phyloP scores from a whole-genome alignment of 177 flowering plant species.

The Vitis hybrid region DNA sequence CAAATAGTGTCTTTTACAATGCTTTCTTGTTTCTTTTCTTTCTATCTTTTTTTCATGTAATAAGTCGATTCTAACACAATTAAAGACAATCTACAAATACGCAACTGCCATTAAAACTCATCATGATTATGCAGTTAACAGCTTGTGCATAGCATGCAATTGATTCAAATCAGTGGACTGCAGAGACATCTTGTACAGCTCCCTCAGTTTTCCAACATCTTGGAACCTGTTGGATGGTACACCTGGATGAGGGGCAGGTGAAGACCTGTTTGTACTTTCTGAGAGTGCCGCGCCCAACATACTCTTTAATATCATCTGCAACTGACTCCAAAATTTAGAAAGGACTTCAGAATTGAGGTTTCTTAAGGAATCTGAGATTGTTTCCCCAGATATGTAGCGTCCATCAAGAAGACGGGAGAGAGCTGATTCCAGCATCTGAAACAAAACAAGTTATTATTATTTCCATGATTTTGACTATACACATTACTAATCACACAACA shows the following conservation, averaged over 20 bases:
- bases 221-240: conserved; percentile 31
- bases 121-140: conserved; percentile 48
- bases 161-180: conserved; percentile 50
- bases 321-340: conserved; percentile 63
- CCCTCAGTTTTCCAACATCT: conserved; percentile 63
- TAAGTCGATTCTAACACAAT: no score
- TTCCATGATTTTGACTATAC: not conserved
- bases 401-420: conserved; percentile 77
- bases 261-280: conserved; percentile 35
- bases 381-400: conserved; percentile 41
- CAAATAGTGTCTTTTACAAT: no score
- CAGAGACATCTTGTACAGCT: conserved; percentile 79
- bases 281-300: conserved; percentile 55
- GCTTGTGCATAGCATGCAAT: conserved; percentile 54
- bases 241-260: conserved; percentile 24
- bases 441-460: conserved; percentile 5
- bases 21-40: no score
- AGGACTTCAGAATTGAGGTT: conserved; percentile 30
- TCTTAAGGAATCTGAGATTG: conserved; percentile 18
- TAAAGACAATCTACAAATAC: no score
- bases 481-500: not conserved
- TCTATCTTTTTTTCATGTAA: no score
- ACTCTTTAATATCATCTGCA: conserved; percentile 69
- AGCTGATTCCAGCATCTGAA: conserved; percentile 82
- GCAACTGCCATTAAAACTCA: not conserved